Evolutionary conservation across 1,284 basidiomycete species (phyloP), one percentile per base, ranked within the genome.

Genomic region (Xerocomus nothofagi): DNA sequence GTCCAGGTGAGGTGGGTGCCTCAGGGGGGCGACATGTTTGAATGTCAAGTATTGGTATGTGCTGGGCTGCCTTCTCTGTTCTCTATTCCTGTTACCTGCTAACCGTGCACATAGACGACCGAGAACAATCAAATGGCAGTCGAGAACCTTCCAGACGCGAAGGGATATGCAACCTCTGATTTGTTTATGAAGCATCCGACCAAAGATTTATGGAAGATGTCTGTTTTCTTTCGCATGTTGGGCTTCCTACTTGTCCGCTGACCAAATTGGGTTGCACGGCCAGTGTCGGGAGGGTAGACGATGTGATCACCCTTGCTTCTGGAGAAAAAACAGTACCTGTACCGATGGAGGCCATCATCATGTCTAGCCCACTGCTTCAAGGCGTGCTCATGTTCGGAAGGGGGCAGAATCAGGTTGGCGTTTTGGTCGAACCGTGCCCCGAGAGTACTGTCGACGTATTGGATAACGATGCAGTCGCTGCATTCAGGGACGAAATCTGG

Each of bases 351-450:
- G 50, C 44, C 4, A 53, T 61, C 18, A 59, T 70, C 23, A 24
- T 20, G 12, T 55, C 59, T 3, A 45, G 47, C 27, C 48, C 59
- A 67, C 70, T 49, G 67, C 67, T 15, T 32, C 49, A 57, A 24
- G 54, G 54, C 2, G 39, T 20, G 2, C n/a, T 53, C 3, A 56
- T 53, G 49, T 54, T 57, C 21, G 55, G 53, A 31, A 57, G 63
- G 3, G 63, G 58, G 17, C 68, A 59, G 6, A 60, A 63, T 27
- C 66, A 70, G 33, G 57, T 67, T 15, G 75, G 75, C 3, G 51
- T 73, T 15, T 51, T 75, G 18, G 56, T 77, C 32, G 71, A 76
- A 50, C 66, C 67, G 0, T 34, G 29, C 0, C 26, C 47, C 0
- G 57, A 43, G 4, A 34, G 55, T 14, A 43, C 32, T 1, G 55